Conservation (phyloP, 2,329 filamentous ascomycete species). For the Eutypella sp. region DNA sequence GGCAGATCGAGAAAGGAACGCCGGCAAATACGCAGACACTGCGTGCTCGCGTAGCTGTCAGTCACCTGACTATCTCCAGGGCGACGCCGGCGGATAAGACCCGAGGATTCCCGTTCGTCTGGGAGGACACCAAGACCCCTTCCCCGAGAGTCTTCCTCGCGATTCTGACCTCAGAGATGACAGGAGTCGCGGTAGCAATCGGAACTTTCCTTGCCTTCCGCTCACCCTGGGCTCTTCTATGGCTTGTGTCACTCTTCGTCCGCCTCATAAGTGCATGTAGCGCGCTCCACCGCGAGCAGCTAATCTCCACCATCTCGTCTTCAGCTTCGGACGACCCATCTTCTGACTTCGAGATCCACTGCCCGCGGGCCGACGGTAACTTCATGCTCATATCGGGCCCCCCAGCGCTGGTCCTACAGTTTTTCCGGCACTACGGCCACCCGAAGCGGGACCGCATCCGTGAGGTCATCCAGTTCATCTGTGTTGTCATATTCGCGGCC, state of each 20-base stretch:
- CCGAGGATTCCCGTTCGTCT: conserved; percentile 3
- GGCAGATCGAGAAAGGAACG: neutral
- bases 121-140: conserved; percentile 3
- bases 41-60: conserved; percentile 1
- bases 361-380: conserved; percentile 10
- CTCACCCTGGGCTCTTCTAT: conserved; percentile 8
- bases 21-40: neutral
- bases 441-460: conserved; percentile 11
- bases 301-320: conserved; percentile 1
- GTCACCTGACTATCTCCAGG: conserved; percentile 2
- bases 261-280: conserved; percentile 7
- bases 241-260: conserved; percentile 6
- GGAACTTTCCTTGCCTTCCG: neutral
- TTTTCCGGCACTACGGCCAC: conserved; percentile 18
- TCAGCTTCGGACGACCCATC: conserved; percentile 2
- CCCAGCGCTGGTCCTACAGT: conserved; percentile 11
- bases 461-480: conserved; percentile 10
- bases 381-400: conserved; percentile 13
- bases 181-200: conserved; percentile 1
- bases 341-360: conserved; percentile 13
- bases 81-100: conserved; percentile 4
- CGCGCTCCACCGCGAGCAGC: conserved; percentile 8
- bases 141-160: conserved; percentile 1
- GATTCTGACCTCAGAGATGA: conserved; percentile 5
- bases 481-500: conserved; percentile 7